phyloP scores from a whole-genome alignment of 768 basidiomycete genomes.

The Russula abietina region DNA sequence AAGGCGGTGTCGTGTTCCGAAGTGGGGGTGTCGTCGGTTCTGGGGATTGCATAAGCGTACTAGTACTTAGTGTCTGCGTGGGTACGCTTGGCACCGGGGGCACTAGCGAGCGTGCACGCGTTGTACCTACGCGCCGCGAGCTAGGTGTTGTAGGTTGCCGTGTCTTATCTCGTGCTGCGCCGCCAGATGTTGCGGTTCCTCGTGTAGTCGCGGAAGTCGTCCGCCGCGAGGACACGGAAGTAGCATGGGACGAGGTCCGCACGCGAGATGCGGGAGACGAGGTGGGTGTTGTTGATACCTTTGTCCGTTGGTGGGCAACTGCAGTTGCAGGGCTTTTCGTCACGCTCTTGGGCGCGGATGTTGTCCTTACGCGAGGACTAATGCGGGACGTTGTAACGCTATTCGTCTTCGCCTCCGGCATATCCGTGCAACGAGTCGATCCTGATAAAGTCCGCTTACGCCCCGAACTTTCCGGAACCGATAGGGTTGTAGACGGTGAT shows the following conservation, averaged over 20 bases:
- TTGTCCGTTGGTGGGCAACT: conserved; percentile 12
- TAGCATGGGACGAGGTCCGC: background rate
- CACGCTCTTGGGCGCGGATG: conserved; percentile 18
- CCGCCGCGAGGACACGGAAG: conserved; percentile 11
- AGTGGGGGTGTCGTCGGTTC: conserved; percentile 15
- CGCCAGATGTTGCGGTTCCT: background rate
- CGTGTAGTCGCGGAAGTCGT: background rate
- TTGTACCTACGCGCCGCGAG: conserved; percentile 5
- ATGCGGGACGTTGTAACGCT: conserved; percentile 4
- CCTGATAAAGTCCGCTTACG: conserved; percentile 21
- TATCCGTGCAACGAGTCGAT: conserved; percentile 12
- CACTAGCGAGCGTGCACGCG: conserved; percentile 10
- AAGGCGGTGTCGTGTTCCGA: conserved; percentile 29
- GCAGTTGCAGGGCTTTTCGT: conserved; percentile 3
- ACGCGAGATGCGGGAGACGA: conserved; percentile 8
- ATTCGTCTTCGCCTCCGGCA: conserved; percentile 6
- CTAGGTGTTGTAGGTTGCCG: conserved; percentile 11
- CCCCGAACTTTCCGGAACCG: conserved; percentile 10
- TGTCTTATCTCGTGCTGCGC: conserved; percentile 2
- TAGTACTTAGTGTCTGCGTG: background rate
- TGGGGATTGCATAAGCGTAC: conserved; percentile 23
- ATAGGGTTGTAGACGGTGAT: conserved; percentile 7
- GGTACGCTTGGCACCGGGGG: conserved; percentile 17
- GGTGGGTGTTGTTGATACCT: conserved; percentile 3
- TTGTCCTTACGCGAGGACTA: conserved; percentile 17